phyloP scores from a whole-genome alignment of 1,139 yeast genomes.

The Suhomyces taliae region DNA sequence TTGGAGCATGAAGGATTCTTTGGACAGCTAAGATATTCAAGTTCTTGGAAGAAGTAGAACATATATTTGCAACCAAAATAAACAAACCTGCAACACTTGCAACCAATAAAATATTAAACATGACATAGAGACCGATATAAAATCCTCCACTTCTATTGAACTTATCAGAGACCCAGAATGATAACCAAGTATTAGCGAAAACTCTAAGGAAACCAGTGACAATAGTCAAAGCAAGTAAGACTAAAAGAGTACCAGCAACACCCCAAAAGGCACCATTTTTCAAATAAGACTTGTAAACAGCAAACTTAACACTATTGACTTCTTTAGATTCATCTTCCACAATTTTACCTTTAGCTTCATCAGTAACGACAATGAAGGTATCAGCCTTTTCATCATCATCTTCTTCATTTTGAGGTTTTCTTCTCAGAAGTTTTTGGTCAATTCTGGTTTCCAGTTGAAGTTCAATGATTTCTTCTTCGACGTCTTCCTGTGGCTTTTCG shows the following conservation, averaged over 20 bases:
- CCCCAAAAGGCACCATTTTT: slow-evolving; percentile 1
- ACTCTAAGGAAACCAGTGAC: slow-evolving; percentile 58
- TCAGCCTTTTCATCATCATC: slow-evolving; percentile 21
- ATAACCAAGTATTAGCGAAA: slow-evolving; percentile 78
- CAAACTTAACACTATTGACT: slow-evolving; percentile 15
- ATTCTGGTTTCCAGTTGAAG: background rate
- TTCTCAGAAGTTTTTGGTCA: slow-evolving; percentile 15
- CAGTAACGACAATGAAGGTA: slow-evolving; percentile 13
- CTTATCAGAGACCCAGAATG: slow-evolving; percentile 73
- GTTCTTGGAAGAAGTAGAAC: slow-evolving; percentile 40
- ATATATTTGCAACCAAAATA: slow-evolving; percentile 47
- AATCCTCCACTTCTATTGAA: slow-evolving; percentile 50
- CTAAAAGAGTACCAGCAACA: slow-evolving; percentile 16
- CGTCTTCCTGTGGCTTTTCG: slow-evolving; percentile 16
- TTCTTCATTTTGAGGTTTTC: slow-evolving; percentile 13
- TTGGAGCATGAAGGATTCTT: slow-evolving; percentile 53
- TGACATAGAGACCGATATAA: slow-evolving; percentile 72
- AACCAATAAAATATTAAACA: slow-evolving; percentile 47
- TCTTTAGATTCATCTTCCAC: slow-evolving; percentile 24
- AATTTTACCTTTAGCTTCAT: slow-evolving; percentile 31
- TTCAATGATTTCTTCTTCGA: slow-evolving; percentile 10
- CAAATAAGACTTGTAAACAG: slow-evolving; percentile 15
- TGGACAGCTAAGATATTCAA: slow-evolving; percentile 43
- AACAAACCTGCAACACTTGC: slow-evolving; percentile 43
- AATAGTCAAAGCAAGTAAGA: slow-evolving; percentile 19